Evolutionary conservation across 768 basidiomycete species (phyloP), one percentile per base, ranked within the genome.

Genomic region (Amanita rubescens): DNA sequence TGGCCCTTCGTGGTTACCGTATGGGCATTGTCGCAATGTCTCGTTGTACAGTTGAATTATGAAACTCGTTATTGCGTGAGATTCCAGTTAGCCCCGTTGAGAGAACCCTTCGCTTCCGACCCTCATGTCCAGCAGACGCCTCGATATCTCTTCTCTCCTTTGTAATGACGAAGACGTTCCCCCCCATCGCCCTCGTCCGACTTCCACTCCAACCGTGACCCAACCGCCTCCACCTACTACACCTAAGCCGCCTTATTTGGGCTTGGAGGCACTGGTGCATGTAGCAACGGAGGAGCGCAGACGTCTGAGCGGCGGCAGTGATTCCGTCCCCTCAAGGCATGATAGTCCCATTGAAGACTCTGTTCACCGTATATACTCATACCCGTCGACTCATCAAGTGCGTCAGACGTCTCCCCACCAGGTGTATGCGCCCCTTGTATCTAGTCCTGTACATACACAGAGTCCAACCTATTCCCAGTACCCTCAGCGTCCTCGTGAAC

Each of bases 11-110:
- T 77, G 78, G 80, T 71, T 67, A 60, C 75, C 76, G 76, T 69
- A 65, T 88, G 87, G 83, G 77, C 72, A 65, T 63, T 71, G 76
- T 77, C 85, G 89, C 89, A 91, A 90, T 89, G 88, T 90, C 85
- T 81, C 78, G 87, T 89, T 82, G 86, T 86, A 90, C 84, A 90
- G 69, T 59, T 55, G 52, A 57, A 58, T 58, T 56, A 56, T 59
- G 55, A 44, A 53, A 51, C 44, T 35, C 48, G 43, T 51, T 57
- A 42, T 44, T 43, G 38, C 44, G 55, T 56, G 51, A 38, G 46
- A 45, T 39, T 30, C 43, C 46, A 55, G 45, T 51, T 38, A 48
- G 22, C 53, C 53, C 51, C n/a, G n/a, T n/a, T n/a, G 49, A 51
- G 44, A 53, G 51, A 54, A 61, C 59, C n/a, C 59, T 47, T 63